Base-by-base conservation (phyloP, 2,329 filamentous ascomycete species). In the Pyrenochaeta sp. region DNA sequence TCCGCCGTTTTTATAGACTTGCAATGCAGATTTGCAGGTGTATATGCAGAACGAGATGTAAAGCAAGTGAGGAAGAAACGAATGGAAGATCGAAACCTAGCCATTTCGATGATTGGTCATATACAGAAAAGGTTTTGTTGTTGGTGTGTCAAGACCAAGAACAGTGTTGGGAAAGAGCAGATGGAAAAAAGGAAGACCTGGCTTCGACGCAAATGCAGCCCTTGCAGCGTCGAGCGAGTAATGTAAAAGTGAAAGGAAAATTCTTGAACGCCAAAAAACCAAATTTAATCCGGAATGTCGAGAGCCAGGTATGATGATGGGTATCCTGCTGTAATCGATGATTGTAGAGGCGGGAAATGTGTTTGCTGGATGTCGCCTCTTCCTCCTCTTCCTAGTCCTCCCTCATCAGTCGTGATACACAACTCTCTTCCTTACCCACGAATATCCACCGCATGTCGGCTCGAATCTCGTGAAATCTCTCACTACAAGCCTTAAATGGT, bases 291-390 rank as follows among this genome's bases (percentile, higher is more conserved):
- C 30, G 28, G n/a, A 36, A 36, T 13, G 42, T 46, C 24, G 40
- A 45, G 22, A 37, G 46, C 45, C 45, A 53, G 54, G 50, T 53
- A 27, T 50, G 10, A 9, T 19, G 19, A 19, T 19, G 54, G 54
- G 54, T 57, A 57, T 57, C 50, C 51, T 58, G 50, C 34, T 54
- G 45, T 50, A 46, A 50, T 46, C 46, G 34, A 40, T 24, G 15
- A 27, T 10, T 27, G 15, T 49, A 30, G 5, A 5, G 2, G 28
- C 43, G 19, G 22, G 28, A n/a, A 37, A 48, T 13, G 12, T n/a
- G 32, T 44, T 13, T 19, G 30, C 10, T 5, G 5, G 30, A 27
- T 34, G 24, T 28, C 9, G 28, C 24, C 27, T 44, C 30, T 25
- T 28, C 46, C 37, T 47, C 22, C 45, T 42, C 22, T 30, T 53